Base-by-base conservation (phyloP, 306 rosid genomes). In the Hippophae tibetana region DNA sequence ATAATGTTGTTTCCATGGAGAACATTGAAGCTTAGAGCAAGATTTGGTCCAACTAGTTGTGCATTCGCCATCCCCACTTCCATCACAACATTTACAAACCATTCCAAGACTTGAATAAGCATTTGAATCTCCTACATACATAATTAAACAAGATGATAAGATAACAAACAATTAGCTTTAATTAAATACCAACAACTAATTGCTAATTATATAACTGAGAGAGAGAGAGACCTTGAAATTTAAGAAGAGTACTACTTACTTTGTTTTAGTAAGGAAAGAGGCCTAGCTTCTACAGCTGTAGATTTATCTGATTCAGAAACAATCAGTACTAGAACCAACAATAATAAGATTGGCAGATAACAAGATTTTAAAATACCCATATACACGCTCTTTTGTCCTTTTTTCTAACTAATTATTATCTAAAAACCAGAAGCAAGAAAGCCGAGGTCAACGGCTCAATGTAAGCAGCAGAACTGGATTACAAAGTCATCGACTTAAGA, bases 41-140 rank as follows among this genome's bases (percentile, higher is more conserved):
- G 80, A 53, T 14, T 49, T 43, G 7, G 62, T 61, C 77, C 76
- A 68, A 0, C 46, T 27, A 64, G 58, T 71, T n/a, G 43, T 40
- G 72, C 80, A 74, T 48, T 68, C 66, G 10, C 75, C 75, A 18
- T 18, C 1, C 27, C 55, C 64, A 12, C 8, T 41, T 11, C 62
- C 80, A 48, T 79, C 75, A 42, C 84, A 74, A 31, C 84, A 79
- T 64, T 71, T 70, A 51, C 84, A 79, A 42, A 60, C 78, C 10
- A 79, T 47, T 10, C 80, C 84, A 42, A 79, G 61, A 2, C 68
- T 57, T 4, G 53, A 71, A 53, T 67, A 64, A 40, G 64, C 58
- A 52, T 61, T 42, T 14, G 84, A 52, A 48, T 67, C 52, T 43
- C 64, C 78, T 72, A 13, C 43, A 47, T 66, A 9, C 12, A 54